phyloP scores from a whole-genome alignment of 495 filamentous ascomycete genomes.

The Sordaria brevicollis region DNA sequence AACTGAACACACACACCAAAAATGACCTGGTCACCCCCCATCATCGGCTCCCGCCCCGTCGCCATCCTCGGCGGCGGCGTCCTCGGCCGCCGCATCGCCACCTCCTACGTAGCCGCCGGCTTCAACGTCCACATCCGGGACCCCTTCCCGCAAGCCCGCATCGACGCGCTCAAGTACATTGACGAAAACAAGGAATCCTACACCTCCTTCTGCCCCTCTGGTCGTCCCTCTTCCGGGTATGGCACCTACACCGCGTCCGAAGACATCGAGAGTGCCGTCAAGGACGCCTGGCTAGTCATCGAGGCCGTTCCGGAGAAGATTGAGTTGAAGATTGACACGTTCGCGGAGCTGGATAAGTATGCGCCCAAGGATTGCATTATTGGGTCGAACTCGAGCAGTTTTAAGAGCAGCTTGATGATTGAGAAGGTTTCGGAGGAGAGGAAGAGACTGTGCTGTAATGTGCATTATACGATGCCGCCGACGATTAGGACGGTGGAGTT shows the following conservation, averaged over 20 bases:
- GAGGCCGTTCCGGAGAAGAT: constrained; percentile 47
- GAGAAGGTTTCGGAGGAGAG: constrained; percentile 27
- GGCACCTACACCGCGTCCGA: constrained; percentile 17
- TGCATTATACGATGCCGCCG: constrained; percentile 46
- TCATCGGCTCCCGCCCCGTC: constrained; percentile 4
- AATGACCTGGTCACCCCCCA: constrained; percentile 6
- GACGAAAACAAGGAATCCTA: constrained; percentile 10
- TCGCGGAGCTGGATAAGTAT: constrained; percentile 34
- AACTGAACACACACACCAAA: background rate
- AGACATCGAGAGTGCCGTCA: constrained; percentile 27
- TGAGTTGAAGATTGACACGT: constrained; percentile 37
- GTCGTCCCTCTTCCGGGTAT: background rate
- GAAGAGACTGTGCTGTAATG: constrained; percentile 31
- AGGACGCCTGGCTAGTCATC: constrained; percentile 41
- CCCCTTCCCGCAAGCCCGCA: background rate
- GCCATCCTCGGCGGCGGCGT: constrained; percentile 10
- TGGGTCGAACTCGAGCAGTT: constrained; percentile 40
- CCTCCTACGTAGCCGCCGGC: constrained; percentile 4
- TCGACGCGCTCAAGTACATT: constrained; percentile 12
- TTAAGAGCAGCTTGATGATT: constrained; percentile 36
- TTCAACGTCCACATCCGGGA: constrained; percentile 5
- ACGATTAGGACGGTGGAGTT: constrained; percentile 38
- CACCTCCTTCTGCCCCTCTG: constrained; percentile 9
- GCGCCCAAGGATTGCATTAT: constrained; percentile 36
- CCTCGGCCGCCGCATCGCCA: constrained; percentile 13